Conservation (phyloP, 352 stramenopile species). For the Globisporangium carolinianum region DNA sequence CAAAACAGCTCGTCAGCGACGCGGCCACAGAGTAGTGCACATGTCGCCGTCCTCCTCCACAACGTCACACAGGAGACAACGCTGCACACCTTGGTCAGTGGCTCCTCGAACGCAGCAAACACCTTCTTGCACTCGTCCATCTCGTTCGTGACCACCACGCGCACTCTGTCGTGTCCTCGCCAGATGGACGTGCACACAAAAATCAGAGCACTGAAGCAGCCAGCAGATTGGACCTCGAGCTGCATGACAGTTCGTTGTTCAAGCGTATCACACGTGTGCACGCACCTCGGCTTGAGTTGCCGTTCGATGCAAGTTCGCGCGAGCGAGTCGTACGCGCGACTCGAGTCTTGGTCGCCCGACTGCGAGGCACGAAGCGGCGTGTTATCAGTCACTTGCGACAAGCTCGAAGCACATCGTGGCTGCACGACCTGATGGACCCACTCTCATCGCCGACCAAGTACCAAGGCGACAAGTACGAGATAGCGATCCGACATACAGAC, state of each 20-base stretch:
- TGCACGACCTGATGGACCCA: too few relatives aligned
- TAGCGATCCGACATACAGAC: not conserved
- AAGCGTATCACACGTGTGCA: too few relatives aligned
- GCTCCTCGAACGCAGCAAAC: constrained; percentile 51
- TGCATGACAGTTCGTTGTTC: too few relatives aligned
- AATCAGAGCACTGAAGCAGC: too few relatives aligned
- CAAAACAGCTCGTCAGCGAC: too few relatives aligned
- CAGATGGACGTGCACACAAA: not conserved
- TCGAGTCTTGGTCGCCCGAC: constrained; percentile 48
- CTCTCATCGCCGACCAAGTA: not conserved
- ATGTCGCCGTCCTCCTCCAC: too few relatives aligned
- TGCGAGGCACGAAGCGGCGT: constrained; percentile 4
- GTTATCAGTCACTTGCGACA: not conserved
- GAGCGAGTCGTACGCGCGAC: constrained; percentile 51
- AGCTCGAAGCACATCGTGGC: too few relatives aligned
- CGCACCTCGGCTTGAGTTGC: constrained; percentile 43
- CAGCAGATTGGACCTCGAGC: too few relatives aligned
- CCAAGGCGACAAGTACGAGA: not conserved
- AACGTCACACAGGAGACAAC: too few relatives aligned
- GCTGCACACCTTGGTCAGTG: constrained; percentile 34
- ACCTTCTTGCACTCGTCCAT: constrained; percentile 65
- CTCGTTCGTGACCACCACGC: constrained; percentile 36
- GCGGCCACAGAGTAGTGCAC: too few relatives aligned
- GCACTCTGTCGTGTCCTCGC: constrained; percentile 18
- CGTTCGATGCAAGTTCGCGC: constrained; percentile 63